Base-by-base conservation (phyloP, 2,329 filamentous ascomycete genomes). In the Venturiaceae sp. region DNA sequence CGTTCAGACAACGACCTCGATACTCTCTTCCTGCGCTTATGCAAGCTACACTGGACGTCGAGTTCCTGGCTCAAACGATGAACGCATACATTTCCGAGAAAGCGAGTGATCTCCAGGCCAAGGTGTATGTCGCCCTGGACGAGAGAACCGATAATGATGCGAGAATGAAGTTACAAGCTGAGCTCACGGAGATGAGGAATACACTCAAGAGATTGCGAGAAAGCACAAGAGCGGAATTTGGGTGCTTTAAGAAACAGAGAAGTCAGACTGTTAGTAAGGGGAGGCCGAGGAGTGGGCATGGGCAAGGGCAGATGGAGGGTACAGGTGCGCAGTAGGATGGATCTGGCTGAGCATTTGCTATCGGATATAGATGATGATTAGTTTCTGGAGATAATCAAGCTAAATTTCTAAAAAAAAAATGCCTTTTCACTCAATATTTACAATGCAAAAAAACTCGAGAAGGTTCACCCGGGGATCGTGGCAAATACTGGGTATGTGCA, bases 21-120 rank as follows among this genome's bases (percentile, higher is more conserved):
- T 97, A 94, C 73, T 81, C 84, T 1, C 83, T 99, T 0, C 79
- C 87, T 5, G 86, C 88, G 6, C 82, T 99, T 55, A 95, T 97
- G 86, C 95, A 99, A 74, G 95, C 95, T 1, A 99, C 94, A 0
- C 83, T 99, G 1, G 94, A 99, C 68, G 92, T 96, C 1, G 94
- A 99, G 72, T 97, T 99, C 68, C 86, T 97, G 59, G 90, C 92
- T 0, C 94, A 99, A 75, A 96, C 92, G 5, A 80, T 99, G 34
- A 88, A 83, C 61, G 86, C 92, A 64, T 99, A 95, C 72, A 94
- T 90, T 0, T 94, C 90, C 0, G 88, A 95, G 59, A 81, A 84
- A 55, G 90, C 91, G 3, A 85, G 84, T 7, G 84, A 92, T 68
- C 80, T 89, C 14, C 94, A 97, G 75, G 87, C 87, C 65, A 84